Evolutionary conservation across 2,329 filamentous ascomycete genomes (phyloP).

Genomic region (Fusarium albidum): DNA sequence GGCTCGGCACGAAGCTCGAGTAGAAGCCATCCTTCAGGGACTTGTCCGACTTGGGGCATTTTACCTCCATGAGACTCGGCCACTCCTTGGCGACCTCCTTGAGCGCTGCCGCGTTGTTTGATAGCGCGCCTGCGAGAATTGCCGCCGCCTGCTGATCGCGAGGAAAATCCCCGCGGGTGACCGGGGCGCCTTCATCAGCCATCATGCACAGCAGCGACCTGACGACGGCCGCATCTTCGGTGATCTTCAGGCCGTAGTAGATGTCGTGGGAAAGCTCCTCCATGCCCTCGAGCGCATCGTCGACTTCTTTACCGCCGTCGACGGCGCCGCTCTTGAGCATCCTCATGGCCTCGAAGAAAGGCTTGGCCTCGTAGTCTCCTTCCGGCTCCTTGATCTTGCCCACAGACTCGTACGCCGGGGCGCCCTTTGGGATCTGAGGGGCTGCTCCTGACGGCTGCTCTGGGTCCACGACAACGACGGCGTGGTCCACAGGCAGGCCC

Average conservation of each 20-base stretch:
- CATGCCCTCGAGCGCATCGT: conserved; percentile 64
- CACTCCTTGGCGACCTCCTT: conserved; percentile 59
- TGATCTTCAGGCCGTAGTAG: conserved; percentile 72
- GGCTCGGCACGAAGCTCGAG: conserved; percentile 48
- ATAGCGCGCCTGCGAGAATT: conserved; percentile 64
- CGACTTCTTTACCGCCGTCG: conserved; percentile 47
- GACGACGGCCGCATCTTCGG: conserved; percentile 62
- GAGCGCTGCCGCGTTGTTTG: conserved; percentile 72
- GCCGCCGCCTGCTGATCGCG: conserved; percentile 63
- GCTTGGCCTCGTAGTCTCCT: conserved; percentile 44
- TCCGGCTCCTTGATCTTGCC: conserved; percentile 65
- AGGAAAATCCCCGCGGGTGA: conserved; percentile 41
- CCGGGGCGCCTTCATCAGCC: conserved; percentile 40
- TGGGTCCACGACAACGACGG: conserved; percentile 63
- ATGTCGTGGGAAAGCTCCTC: conserved; percentile 73
- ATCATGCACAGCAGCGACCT: conserved; percentile 67
- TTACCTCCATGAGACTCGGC: conserved; percentile 49
- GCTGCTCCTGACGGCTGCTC: conserved; percentile 47
- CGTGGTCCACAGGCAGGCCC: conserved; percentile 61
- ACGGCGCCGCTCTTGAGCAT: conserved; percentile 56
- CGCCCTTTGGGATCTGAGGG: conserved; percentile 53
- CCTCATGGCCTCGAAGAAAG: conserved; percentile 53
- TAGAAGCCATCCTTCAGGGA: conserved; percentile 52
- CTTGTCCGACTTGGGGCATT: conserved; percentile 45
- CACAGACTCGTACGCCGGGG: conserved; percentile 64